Evolutionary conservation across 2,329 filamentous ascomycete genomes (phyloP), one percentile per base, ranked within the genome.

Genomic region (Neofusicoccum kwambonambiense): DNA sequence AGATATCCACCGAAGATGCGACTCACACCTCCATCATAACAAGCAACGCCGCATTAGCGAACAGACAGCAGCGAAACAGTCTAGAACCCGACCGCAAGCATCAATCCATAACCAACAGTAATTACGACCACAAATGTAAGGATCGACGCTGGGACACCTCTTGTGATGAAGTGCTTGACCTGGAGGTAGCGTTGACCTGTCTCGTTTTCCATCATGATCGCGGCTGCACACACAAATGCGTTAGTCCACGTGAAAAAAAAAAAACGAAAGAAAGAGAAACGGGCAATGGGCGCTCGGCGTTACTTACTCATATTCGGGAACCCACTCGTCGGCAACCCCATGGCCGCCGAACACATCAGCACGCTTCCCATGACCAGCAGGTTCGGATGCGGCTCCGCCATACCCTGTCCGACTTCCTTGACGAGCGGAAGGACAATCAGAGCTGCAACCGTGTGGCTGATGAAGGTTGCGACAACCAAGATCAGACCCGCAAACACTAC

Each of bases 271-370:
- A n/a, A 44, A 15, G 34, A 44, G 34, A 3, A 42, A 64, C 3
- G 5, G 11, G n/a, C 3, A 64, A 51, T 7, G 27, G 4, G 27
- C 1, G 27, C 27, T 31, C 27, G 6, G 27, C 27, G 27, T 31
- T 31, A 90, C 93, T 84, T 87, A 97, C 93, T 99, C 95, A 99
- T 99, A 71, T 99, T 99, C 1, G 95, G 95, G 81, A 99, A 99
- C 8, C 95, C 96, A 75, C 90, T 94, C 0, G 95, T 99, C 2
- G 95, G 95, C 78, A 99, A 79, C 12, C 89, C 95, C 95, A 99
- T 99, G 2, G 92, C 95, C n/a, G 93, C 93, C 69, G 90, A 94
- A 75, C 95, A 97, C 93, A 99, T 99, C 68, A 99, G 80, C 11
- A 96, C 94, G 63, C 91, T 89, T 0, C 89, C 91, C 94, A 99